Base-by-base conservation (phyloP, 1,139 yeast species). In the Pichia sp. region DNA sequence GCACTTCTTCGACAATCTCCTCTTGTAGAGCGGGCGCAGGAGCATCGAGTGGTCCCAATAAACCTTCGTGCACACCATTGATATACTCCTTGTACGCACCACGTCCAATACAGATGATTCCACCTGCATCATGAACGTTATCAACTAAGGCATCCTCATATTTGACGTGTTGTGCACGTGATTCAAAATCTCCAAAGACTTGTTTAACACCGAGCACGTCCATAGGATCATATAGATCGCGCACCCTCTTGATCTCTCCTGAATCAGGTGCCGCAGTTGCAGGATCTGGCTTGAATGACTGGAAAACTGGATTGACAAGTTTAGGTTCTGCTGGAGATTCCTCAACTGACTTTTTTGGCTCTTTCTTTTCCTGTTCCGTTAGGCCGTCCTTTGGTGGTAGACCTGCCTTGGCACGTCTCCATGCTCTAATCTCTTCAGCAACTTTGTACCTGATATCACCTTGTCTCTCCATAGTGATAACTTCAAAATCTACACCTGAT, bases 51-150 rank as follows among this genome's bases (percentile, higher is more conserved):
- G 97, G 97, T 0, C 98, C 98, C 34, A 93, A 62, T 55, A 93
- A 69, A 8, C 98, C 99, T 61, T 93, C 98, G 52, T 91, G 96
- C 9, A 93, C 58, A 7, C 98, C 99, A 35, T 74, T 72, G 39
- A 93, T 59, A 55, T 85, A 93, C 63, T 93, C 99, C 58, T 88
- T 91, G 59, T 75, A 91, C 0, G 97, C 91, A 39, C 98, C 98
- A 55, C 99, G 71, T 3, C 99, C 99, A 22, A 93, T 64, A 57
- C 96, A 85, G 18, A 93, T 72, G 12, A 87, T 80, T 33, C 98
- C 98, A 16, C 96, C 96, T 8, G 80, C 73, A 21, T 65, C 58
- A 9, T 57, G 52, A 7, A 68, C 68, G 43, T 66, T 63, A 18
- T 46, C 44, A 12, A 53, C 57, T 14, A 53, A 30, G 0, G 69